Evolutionary conservation across 352 stramenopile genomes (phyloP), one percentile per base, ranked within the genome.

Genomic region (Pythium sp.): DNA sequence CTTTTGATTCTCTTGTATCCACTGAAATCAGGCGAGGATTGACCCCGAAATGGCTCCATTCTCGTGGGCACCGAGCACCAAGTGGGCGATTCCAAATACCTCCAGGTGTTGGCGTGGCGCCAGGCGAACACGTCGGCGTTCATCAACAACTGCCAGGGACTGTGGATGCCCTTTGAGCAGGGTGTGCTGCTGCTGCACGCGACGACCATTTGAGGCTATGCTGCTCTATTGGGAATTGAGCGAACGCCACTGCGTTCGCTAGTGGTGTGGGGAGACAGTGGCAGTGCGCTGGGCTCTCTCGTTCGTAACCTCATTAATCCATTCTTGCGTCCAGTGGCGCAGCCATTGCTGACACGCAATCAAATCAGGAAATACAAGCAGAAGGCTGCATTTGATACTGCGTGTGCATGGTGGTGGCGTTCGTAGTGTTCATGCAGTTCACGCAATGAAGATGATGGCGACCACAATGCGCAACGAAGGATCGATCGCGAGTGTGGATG

Each of bases 151-250:
- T 54, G n/a, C 36, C 22, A 24, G 15, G 36, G 36, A n/a, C 30
- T 63, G 12, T 54, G 58, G 34, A 36, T 54, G 22, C 22, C 34
- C 36, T 64, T 64, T 64, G 58, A 46, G 55, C 55, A 60, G 58
- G 38, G 5, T 7, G 22, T 22, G n/a, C 20, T 53, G 58, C 22
- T 63, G 36, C 24, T 63, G 36, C 36, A 51, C 36, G 6, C 36
- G 12, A 53, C 22, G 20, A 8, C 22, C 2, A 24, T 36, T 54
- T 24, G 43, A 51, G 43, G 4, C 15, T 49, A 2, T n/a, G 15
- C 15, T 49, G 36, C 36, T 43, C 11, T 43, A 11, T 22, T 49
- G 15, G 1, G 11, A 9, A n/a, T 49, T 49, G 41, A 49, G 18
- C 18, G 15, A 43, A 43, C 36, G 36, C 36, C 38, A 46, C 11